These are phyloP conservation scores for Aspergillus kassunensis DNA, from an alignment of 495 filamentous ascomycete genomes.

Conservation along the genomic window DNA sequence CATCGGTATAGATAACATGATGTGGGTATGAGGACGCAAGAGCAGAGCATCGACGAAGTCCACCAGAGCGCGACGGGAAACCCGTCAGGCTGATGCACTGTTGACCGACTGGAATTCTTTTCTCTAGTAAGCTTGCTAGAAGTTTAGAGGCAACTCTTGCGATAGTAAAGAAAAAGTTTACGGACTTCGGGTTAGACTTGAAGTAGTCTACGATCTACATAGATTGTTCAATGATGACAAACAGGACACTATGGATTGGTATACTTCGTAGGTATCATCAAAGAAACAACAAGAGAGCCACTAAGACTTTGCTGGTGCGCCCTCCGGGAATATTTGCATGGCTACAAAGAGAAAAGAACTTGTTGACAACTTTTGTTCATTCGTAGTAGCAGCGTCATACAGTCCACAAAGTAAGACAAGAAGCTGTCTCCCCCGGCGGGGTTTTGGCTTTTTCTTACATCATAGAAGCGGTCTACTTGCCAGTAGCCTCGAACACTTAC, in stretches of 20 bases:
- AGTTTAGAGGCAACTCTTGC: background rate
- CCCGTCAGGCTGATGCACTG: no score
- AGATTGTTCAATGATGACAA: background rate
- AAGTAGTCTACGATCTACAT: background rate
- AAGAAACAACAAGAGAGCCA: background rate
- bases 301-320: background rate
- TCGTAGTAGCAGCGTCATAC: conserved; percentile 32
- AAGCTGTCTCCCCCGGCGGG: conserved; percentile 36
- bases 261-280: conserved; percentile 5
- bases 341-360: background rate
- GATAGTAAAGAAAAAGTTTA: background rate
- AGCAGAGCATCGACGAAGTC: no score
- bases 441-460: conserved; percentile 22
- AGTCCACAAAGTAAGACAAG: conserved; percentile 42
- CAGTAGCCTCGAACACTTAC: conserved; percentile 27
- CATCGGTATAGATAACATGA: no score
- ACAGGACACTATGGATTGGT: background rate
- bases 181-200: background rate
- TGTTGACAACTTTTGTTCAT: conserved; percentile 21
- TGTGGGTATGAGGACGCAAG: no score
- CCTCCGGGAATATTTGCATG: no score
- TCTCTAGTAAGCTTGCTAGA: no score
- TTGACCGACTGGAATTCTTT: no score
- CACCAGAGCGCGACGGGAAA: no score
- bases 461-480: conserved; percentile 23